Evolutionary conservation across 2,329 filamentous ascomycete species (phyloP), one percentile per base, ranked within the genome.

Genomic region (Hypocrella siamensis): DNA sequence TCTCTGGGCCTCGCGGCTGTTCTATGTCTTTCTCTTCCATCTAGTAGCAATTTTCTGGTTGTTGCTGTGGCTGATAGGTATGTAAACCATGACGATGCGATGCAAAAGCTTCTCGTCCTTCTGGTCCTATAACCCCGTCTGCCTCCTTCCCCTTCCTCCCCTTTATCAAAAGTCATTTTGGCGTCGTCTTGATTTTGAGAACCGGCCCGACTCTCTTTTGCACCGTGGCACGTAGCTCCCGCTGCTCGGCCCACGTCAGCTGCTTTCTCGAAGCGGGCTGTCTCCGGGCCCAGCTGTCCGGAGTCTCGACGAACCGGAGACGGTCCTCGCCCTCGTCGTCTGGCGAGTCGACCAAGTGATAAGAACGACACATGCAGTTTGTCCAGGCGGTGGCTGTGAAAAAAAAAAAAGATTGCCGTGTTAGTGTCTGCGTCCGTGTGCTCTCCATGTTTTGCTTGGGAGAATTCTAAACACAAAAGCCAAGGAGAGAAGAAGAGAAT

Each of bases 321-420:
- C n/a, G n/a, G n/a, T 26, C 67, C 16, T 63, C 52, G 3, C 53
- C 48, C 35, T 75, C 67, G 14, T 56, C 48, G 32, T 67, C 63
- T 1, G 52, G 54, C 9, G 61, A 48, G 25, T 74, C 65, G 17
- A 53, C 61, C 47, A 84, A 83, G 30, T 62, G 57, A 50, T 75
- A 85, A 5, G 72, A 72, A 35, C 80, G 70, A 48, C 62, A 75
- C 54, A 86, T 79, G 32, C 76, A 76, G 50, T 86, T 86, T 7
- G 52, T 47, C 81, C 80, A 86, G 5, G 71, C 76, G 8, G 79
- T 85, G 25, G 75, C 75, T 77, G 40, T 12, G 7, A 17, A 6
- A 17, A 18, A 4, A 33, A 9, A 14, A 12, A 22, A 7, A 22
- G 21, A 22, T 22, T 22, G 7, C 25, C n/a, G n/a, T n/a, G n/a